Evolutionary conservation across 306 rosid species (phyloP).

Genomic region (Rubus idaeus): DNA sequence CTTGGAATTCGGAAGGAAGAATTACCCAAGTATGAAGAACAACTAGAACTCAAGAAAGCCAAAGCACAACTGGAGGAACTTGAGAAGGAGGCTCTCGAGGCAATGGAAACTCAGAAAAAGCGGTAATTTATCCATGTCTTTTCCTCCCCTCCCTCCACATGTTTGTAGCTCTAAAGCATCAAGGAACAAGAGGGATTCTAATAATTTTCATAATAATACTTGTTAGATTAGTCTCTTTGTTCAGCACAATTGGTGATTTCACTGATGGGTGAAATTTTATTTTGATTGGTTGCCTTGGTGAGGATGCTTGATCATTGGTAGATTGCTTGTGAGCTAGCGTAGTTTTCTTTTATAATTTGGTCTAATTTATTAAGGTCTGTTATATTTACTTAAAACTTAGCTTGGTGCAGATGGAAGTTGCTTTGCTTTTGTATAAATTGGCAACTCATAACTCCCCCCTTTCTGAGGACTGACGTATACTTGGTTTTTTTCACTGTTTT

Average conservation of each 20-base stretch:
- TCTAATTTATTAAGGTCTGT: neutral
- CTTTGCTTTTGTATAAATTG: neutral
- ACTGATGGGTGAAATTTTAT: neutral
- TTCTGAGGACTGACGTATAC: neutral
- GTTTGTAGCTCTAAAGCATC: neutral
- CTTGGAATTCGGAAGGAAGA: conserved; percentile 73
- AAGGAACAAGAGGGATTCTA: neutral
- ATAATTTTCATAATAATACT: neutral
- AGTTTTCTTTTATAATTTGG: neutral
- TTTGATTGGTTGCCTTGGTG: neutral
- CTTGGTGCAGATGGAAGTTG: neutral
- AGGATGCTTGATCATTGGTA: neutral
- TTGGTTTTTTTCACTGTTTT: conserved; percentile 18
- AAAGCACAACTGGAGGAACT: conserved; percentile 86
- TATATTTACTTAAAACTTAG: neutral
- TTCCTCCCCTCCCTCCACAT: neutral
- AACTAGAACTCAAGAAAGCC: conserved; percentile 72
- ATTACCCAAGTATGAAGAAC: conserved; percentile 77
- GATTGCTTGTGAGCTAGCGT: neutral
- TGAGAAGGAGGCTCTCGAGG: conserved; percentile 79
- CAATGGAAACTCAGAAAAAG: conserved; percentile 91
- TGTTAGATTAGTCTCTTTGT: neutral
- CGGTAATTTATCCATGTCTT: conserved; percentile 44
- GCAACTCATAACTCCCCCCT: neutral
- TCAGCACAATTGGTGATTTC: neutral